phyloP scores from a whole-genome alignment of 345 rosid genomes.

The Lepidium didymum region DNA sequence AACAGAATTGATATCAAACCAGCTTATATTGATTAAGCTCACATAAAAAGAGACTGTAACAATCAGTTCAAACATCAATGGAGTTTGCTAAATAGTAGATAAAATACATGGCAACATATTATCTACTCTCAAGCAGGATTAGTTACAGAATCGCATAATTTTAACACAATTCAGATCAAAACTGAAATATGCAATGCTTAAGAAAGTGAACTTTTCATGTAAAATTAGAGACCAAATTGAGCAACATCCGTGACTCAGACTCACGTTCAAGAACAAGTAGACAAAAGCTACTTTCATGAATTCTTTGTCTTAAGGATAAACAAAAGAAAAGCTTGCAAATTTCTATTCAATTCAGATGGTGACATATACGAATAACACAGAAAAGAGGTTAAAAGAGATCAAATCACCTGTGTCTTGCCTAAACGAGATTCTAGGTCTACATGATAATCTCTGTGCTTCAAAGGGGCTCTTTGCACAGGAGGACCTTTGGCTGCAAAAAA shows the following conservation, averaged over 20 bases:
- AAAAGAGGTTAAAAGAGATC: neutral
- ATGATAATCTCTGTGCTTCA: slow-evolving; percentile 95
- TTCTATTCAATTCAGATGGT: neutral
- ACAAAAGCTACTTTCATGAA: neutral
- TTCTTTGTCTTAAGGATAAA: neutral
- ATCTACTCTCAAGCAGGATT: slow-evolving; percentile 1
- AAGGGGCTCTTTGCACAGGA: slow-evolving; percentile 88
- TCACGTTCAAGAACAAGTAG: neutral
- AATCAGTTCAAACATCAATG: neutral
- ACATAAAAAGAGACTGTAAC: neutral
- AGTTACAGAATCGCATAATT: neutral
- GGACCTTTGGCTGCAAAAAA: slow-evolving; percentile 66
- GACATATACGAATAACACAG: neutral
- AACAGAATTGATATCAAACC: neutral
- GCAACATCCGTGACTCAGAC: neutral
- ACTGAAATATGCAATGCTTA: neutral
- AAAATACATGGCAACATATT: neutral
- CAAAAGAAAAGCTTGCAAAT: neutral
- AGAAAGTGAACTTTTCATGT: neutral
- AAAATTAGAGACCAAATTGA: neutral
- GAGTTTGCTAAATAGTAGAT: neutral
- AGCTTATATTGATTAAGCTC: neutral
- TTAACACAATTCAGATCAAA: neutral
- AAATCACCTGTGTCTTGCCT: slow-evolving; percentile 83
- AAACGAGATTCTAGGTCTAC: slow-evolving; percentile 95